These are phyloP conservation scores for Datura wrightii DNA, from an alignment of 257 asterid genomes.

Conservation along the genomic window DNA sequence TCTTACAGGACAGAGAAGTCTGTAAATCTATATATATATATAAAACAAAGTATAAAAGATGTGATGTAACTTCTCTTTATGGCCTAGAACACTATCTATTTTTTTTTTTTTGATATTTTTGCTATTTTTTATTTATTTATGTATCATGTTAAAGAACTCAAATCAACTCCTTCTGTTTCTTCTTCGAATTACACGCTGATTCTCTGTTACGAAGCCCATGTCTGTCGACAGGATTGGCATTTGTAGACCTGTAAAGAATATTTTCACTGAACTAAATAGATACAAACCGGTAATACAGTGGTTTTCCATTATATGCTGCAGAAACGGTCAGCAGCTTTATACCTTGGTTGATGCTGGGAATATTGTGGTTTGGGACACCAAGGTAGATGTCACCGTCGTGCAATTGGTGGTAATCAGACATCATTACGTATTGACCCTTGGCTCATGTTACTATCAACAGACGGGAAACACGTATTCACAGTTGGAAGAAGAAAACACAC, in stretches of 20 bases:
- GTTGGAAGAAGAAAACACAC: background rate
- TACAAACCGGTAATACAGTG: background rate
- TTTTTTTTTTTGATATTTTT: too few relatives aligned
- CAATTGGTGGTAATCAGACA: background rate
- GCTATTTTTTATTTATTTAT: too few relatives aligned
- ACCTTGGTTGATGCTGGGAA: background rate
- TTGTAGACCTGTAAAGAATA: background rate
- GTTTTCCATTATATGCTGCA: background rate
- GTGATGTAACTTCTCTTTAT: too few relatives aligned
- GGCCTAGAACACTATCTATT: too few relatives aligned
- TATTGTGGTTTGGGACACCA: background rate
- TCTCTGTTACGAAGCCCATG: background rate
- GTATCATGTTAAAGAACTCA: too few relatives aligned
- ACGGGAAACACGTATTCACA: background rate
- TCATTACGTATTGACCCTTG: background rate
- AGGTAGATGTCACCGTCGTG: background rate
- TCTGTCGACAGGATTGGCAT: background rate
- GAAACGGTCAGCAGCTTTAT: background rate
- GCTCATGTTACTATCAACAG: background rate
- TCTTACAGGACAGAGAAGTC: too few relatives aligned
- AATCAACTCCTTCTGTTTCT: background rate
- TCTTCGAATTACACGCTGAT: background rate
- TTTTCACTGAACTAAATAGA: background rate
- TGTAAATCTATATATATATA: too few relatives aligned
- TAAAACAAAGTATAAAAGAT: too few relatives aligned